A percentile compares a stretch with the other conserved stretches of the same genome.
Evolutionary conservation across 257 asterid species (phyloP).

Genomic region (Ocimum tenuiflorum): DNA sequence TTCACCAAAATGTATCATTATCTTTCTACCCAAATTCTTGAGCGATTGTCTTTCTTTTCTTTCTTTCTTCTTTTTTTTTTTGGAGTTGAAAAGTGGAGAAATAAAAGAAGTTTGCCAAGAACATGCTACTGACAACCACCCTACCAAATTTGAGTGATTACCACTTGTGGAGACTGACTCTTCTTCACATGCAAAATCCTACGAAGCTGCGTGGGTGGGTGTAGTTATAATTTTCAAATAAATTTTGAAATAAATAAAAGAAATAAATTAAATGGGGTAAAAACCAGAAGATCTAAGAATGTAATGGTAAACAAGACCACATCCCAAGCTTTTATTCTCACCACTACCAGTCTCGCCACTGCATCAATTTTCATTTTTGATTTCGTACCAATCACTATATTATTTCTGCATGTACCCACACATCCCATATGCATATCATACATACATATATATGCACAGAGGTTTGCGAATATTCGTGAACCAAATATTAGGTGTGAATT

Average conservation of each 20-base stretch:
- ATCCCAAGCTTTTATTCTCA: constrained; percentile 17
- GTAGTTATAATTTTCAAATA: no score
- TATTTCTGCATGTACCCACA: background rate
- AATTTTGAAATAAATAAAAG: no score
- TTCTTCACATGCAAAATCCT: background rate
- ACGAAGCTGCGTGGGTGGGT: no score
- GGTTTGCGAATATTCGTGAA: no score
- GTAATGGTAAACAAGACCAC: constrained; percentile 29
- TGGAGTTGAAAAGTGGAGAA: background rate
- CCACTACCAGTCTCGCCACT: background rate
- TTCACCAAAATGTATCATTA: no score
- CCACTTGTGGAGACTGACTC: background rate
- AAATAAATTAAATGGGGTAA: background rate
- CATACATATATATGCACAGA: no score
- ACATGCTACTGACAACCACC: background rate
- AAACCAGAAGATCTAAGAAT: constrained; percentile 42
- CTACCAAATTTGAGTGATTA: background rate
- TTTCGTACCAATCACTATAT: background rate
- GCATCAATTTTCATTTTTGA: constrained; percentile 15
- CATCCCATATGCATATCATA: no score
- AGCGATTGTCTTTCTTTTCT: no score
- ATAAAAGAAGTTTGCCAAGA: constrained; percentile 12
- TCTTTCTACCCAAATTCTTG: no score
- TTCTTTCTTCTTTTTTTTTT: no score
- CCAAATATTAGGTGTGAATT: no score